Evolutionary conservation across 2,329 filamentous ascomycete species (phyloP).

Genomic region (Fusarium fujikuroi): DNA sequence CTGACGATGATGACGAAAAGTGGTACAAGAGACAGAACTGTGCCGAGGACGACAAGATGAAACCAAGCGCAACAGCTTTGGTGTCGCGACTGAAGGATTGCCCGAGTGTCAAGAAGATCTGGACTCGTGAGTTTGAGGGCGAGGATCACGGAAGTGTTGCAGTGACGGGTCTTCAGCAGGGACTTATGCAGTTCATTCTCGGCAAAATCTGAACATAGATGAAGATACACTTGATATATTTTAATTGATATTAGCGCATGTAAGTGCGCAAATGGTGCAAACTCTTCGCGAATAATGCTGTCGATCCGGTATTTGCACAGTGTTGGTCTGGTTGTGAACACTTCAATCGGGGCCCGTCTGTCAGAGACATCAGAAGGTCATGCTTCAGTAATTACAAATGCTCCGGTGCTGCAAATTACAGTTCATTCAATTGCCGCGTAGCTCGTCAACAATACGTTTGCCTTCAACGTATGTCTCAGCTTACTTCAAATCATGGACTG

Average conservation of each 20-base stretch:
- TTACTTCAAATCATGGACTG: not conserved
- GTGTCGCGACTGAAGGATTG: slow-evolving; percentile 31
- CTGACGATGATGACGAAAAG: slow-evolving; percentile 45
- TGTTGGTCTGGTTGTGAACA: not conserved
- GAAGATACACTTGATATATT: not conserved
- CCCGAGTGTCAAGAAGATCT: slow-evolving; percentile 32
- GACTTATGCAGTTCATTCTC: slow-evolving; percentile 37
- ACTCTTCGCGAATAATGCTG: not conserved
- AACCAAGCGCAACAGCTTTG: slow-evolving; percentile 28
- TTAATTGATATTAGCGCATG: not conserved
- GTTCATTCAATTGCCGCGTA: accelerated
- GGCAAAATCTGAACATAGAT: slow-evolving; percentile 13
- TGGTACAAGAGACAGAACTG: slow-evolving; percentile 45
- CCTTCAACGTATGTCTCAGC: too few relatives aligned
- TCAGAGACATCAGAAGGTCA: not conserved
- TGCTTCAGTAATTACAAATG: not conserved
- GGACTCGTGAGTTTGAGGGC: slow-evolving; percentile 39
- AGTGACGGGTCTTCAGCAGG: slow-evolving; percentile 36
- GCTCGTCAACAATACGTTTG: not conserved
- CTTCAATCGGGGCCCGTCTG: not conserved
- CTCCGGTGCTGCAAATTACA: not conserved
- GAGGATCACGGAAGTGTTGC: slow-evolving; percentile 45
- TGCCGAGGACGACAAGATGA: slow-evolving; percentile 42
- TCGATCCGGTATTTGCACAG: not conserved
- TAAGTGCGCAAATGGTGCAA: not conserved